Conservation (phyloP, 192 early-diverging fungal species). For the Coemansia sp. region DNA sequence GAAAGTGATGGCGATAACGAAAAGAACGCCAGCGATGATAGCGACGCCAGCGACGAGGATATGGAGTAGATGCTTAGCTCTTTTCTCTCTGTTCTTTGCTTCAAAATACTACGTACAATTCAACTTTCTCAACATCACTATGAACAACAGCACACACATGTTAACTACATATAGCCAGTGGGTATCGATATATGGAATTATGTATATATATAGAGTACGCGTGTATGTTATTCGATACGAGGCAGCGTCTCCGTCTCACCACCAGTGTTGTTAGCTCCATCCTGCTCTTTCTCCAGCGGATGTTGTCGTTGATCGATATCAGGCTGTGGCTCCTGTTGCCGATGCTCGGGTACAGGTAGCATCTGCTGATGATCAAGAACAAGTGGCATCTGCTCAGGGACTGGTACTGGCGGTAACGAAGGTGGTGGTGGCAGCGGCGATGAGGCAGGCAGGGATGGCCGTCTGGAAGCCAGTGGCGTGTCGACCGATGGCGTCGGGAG, state of each 20-base stretch:
- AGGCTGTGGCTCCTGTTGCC: not conserved
- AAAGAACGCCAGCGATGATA: constrained; percentile 3
- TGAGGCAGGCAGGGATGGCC: constrained; percentile 4
- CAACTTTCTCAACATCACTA: not conserved
- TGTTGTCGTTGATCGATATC: not conserved
- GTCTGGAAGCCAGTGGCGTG: constrained; percentile 1
- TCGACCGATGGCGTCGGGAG: constrained; percentile 9
- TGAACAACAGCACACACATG: not conserved
- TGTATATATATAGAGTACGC: constrained; percentile 5
- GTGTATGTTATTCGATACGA: constrained; percentile 5
- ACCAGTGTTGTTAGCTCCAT: not conserved
- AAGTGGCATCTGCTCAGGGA: not conserved
- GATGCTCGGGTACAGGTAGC: not conserved
- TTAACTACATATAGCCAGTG: not conserved
- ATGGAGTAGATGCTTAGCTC: constrained; percentile 16
- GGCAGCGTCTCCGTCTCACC: not conserved
- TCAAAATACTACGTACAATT: constrained; percentile 4
- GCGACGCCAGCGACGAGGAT: constrained; percentile 17
- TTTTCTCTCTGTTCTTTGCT: not conserved
- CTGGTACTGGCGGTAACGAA: not conserved
- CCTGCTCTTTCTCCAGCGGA: not conserved
- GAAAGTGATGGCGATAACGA: constrained; percentile 7
- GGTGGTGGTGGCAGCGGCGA: not conserved
- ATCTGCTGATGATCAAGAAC: not conserved
- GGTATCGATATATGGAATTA: not conserved